Percentiles rank a stretch among this genome's conserved stretches.
These are phyloP conservation scores for Boletus rubescentipes DNA, from an alignment of 768 basidiomycete species.

Conservation along the genomic window DNA sequence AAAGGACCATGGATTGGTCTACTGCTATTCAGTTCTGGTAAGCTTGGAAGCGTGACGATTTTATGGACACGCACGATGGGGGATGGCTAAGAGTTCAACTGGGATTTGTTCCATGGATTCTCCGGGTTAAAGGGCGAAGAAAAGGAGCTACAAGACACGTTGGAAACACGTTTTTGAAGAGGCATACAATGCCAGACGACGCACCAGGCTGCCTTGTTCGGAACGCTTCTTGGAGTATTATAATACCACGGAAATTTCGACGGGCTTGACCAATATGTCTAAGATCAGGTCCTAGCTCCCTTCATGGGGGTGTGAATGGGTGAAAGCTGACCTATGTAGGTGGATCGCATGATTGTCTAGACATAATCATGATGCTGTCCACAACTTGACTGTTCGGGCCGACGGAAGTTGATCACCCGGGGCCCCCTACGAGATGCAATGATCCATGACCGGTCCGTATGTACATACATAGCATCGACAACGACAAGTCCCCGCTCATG, in stretches of 20 bases:
- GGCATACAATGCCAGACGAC: no score
- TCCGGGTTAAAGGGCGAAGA: conserved; percentile 28
- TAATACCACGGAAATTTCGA: conserved; percentile 25
- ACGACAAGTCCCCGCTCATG: neutral
- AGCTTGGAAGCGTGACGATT: neutral
- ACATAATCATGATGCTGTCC: neutral
- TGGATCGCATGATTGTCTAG: conserved; percentile 6
- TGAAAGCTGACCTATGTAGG: conserved; percentile 10
- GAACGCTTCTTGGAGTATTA: conserved; percentile 11
- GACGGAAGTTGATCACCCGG: neutral
- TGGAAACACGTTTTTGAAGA: conserved; percentile 30
- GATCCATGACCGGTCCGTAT: neutral
- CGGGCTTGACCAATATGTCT: conserved; percentile 4
- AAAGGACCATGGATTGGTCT: conserved; percentile 22
- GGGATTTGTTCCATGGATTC: conserved; percentile 20
- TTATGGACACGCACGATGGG: conserved; percentile 20
- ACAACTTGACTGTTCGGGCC: neutral
- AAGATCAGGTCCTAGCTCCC: neutral
- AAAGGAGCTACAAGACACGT: conserved; percentile 22
- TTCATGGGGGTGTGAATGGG: conserved; percentile 1
- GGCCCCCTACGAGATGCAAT: neutral
- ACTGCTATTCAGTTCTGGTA: conserved; percentile 5
- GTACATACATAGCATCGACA: conserved; percentile 11
- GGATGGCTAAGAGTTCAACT: conserved; percentile 19
- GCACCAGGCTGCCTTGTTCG: conserved; percentile 21